A percentile compares a stretch with the other conserved stretches of the same genome.
Evolutionary conservation across 306 rosid species (phyloP).

Genomic region (Quercus glauca): DNA sequence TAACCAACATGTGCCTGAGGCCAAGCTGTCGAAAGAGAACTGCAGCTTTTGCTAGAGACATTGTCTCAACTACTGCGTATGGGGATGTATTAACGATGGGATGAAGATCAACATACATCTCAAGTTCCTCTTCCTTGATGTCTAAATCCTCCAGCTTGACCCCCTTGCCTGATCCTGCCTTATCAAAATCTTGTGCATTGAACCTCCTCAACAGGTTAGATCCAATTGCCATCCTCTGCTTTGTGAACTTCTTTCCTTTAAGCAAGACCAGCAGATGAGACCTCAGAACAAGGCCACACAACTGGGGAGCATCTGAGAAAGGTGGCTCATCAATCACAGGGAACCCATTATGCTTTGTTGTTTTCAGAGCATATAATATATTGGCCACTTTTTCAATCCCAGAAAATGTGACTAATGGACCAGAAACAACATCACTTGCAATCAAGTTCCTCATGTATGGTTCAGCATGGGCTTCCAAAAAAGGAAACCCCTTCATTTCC

Average conservation of each 20-base stretch:
- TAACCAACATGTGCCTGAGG: conserved; percentile 72
- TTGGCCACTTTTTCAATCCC: conserved; percentile 73
- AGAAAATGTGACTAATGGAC: conserved; percentile 58
- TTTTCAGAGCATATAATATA: conserved; percentile 46
- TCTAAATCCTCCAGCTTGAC: conserved; percentile 51
- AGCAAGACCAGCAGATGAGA: conserved; percentile 76
- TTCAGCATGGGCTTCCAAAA: conserved; percentile 71
- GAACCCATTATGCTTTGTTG: conserved; percentile 61
- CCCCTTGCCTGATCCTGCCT: conserved; percentile 77
- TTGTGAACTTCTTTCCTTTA: conserved; percentile 43
- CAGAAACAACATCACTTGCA: conserved; percentile 72
- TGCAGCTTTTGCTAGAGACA: conserved; percentile 72
- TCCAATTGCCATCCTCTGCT: conserved; percentile 27
- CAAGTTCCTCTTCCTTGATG: conserved; percentile 58
- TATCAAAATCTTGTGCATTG: conserved; percentile 61
- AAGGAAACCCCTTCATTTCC: conserved; percentile 67
- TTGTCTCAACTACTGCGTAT: conserved; percentile 63
- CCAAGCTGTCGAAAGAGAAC: conserved; percentile 67
- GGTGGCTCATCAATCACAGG: conserved; percentile 85
- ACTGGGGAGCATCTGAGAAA: conserved; percentile 44
- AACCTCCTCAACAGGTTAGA: conserved; percentile 34
- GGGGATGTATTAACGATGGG: conserved; percentile 61
- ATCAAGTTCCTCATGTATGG: conserved; percentile 68
- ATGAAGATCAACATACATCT: conserved; percentile 76
- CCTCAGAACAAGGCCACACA: conserved; percentile 75